phyloP scores from a whole-genome alignment of 2,329 filamentous ascomycete genomes.

The Ophiocordyceps camponoti-floridani region DNA sequence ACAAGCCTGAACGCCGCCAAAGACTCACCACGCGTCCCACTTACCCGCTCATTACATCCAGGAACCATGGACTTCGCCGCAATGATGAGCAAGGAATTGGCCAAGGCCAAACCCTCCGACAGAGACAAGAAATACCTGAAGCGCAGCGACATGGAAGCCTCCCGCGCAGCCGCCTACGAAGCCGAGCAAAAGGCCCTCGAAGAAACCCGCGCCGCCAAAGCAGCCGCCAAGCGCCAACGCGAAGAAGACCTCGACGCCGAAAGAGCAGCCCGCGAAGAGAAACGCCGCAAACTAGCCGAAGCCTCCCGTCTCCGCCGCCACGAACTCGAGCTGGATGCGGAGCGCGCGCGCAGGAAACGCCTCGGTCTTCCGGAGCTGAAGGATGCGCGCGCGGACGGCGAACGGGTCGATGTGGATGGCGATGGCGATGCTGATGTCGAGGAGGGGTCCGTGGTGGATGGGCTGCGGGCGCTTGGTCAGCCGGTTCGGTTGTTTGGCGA shows the following conservation, averaged over 20 bases:
- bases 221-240: slow-evolving; percentile 65
- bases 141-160: slow-evolving; percentile 70
- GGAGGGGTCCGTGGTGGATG: slow-evolving; percentile 42
- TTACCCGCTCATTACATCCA: not conserved
- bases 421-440: slow-evolving; percentile 35
- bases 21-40: not conserved
- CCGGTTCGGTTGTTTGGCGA: slow-evolving; percentile 71
- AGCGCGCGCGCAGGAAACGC: slow-evolving; percentile 53
- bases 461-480: slow-evolving; percentile 54
- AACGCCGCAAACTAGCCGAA: slow-evolving; percentile 63
- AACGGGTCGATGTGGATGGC: slow-evolving; percentile 24
- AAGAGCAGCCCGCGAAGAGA: slow-evolving; percentile 57
- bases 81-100: slow-evolving; percentile 83
- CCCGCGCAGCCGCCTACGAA: slow-evolving; percentile 61
- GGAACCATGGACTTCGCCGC: slow-evolving; percentile 78
- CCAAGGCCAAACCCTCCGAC: slow-evolving; percentile 41
- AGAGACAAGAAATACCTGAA: slow-evolving; percentile 60
- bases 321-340: slow-evolving; percentile 56
- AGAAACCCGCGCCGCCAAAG: slow-evolving; percentile 48
- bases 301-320: slow-evolving; percentile 54
- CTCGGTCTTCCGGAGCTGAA: slow-evolving; percentile 64
- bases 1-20: too few relatives aligned
- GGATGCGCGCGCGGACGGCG: slow-evolving; percentile 12
- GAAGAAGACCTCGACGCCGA: slow-evolving; percentile 71
- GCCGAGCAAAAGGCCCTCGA: slow-evolving; percentile 65